Conservation (phyloP, 306 rosid species). For the Lathyrus oleraceus region DNA sequence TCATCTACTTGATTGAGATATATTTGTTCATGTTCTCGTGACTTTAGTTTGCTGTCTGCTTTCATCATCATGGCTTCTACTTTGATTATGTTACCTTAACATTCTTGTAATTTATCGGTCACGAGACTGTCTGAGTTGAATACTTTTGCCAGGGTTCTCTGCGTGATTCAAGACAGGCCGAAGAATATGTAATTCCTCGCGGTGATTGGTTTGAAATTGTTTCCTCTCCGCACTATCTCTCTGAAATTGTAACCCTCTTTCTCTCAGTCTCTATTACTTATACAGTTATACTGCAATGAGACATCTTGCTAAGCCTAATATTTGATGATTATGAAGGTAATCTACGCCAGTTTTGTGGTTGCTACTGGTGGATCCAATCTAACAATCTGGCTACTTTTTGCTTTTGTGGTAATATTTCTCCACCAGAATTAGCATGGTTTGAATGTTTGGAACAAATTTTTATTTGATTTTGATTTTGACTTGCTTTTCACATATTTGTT, state of each 20-base stretch:
- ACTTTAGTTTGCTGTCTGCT: conserved; percentile 16
- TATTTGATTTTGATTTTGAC: conserved; percentile 1
- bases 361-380: conserved; percentile 81
- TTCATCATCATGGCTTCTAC: conserved; percentile 14
- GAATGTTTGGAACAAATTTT: not conserved
- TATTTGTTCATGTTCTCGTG: conserved; percentile 2
- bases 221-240: conserved; percentile 86
- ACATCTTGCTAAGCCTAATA: conserved; percentile 25
- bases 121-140: conserved; percentile 34
- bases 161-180: conserved; percentile 53
- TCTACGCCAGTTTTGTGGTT: conserved; percentile 71
- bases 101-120: conserved; percentile 11
- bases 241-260: conserved; percentile 72
- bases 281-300: not conserved
- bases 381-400: conserved; percentile 77
- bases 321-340: conserved; percentile 57
- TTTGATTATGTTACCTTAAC: conserved; percentile 5
- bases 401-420: conserved; percentile 68
- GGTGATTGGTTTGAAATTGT: conserved; percentile 90
- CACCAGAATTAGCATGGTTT: conserved; percentile 18
- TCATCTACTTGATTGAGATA: conserved; percentile 37
- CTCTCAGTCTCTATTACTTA: not conserved
- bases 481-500: conserved; percentile 7
- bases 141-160: conserved; percentile 70
- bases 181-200: conserved; percentile 69